Evolutionary conservation across 306 rosid genomes (phyloP), one percentile per base, ranked within the genome.

Genomic region (Quercus ilex): DNA sequence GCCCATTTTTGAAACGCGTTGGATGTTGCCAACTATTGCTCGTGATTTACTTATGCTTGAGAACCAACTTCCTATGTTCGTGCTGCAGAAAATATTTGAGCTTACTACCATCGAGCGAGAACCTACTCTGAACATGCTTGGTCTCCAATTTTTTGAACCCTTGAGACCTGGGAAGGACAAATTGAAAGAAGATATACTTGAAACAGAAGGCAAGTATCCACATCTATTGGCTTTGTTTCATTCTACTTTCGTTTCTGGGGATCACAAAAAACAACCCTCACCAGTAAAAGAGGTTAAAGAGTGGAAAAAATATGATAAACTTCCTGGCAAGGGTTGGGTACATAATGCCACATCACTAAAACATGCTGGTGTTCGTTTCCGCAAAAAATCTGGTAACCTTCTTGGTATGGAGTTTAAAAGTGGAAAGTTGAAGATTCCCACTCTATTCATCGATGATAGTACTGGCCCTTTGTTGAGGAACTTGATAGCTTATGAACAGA

Each of bases 261-360:
- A 43, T 43, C 38, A 5, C 7, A 33, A 33, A 33, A 33, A 33
- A 33, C 6, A 33, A 33, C 6, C 1, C 6, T 33, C 38, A 33
- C 38, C 0, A 33, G 7, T 33, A 33, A 33, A 33, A 33, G 38
- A 1, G 51, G 51, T 33, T 8, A 10, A 43, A 43, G 51, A 33
- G 13, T 43, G 51, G 51, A 43, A 43, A 8, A 8, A 43, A 43
- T 43, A 43, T 43, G 12, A 43, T 11, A 56, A 2, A 12, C 52
- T 74, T 55, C 77, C 77, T 18, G 53, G 77, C 17, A 74, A 56
- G 31, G 68, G 68, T 56, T 74, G 55, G 77, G 53, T 74, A 3
- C 23, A 56, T 13, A 74, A 74, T 56, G 77, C 77, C 14, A 56
- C 19, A 20, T 56, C 28, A 49, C 55, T 74, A 0, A 11, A 1